Percentiles rank a stretch among this genome's conserved stretches.
Conservation (phyloP, 108 stramenopile species). For the Fragilariopsis cylindrus region DNA sequence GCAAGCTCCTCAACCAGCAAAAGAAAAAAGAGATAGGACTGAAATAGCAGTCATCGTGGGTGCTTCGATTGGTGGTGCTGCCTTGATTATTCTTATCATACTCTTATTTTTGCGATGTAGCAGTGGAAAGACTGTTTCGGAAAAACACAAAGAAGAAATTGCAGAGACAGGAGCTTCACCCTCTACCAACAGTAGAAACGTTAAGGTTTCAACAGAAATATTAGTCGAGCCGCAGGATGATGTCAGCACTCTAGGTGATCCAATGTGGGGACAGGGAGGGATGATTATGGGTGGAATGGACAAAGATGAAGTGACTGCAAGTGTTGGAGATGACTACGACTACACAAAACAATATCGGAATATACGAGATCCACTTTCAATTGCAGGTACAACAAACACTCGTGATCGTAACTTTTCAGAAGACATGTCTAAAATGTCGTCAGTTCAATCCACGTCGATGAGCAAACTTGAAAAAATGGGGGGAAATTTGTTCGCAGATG, state of each 20-base stretch:
- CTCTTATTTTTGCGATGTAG: constrained; percentile 17
- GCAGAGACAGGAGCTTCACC: not conserved
- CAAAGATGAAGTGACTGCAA: constrained; percentile 49
- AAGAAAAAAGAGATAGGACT: not conserved
- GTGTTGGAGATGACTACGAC: constrained; percentile 62
- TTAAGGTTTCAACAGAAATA: constrained; percentile 39
- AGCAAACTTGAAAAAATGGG: constrained; percentile 34
- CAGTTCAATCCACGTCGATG: constrained; percentile 21
- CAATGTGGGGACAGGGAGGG: constrained; percentile 66
- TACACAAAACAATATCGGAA: constrained; percentile 50
- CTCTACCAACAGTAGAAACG: not conserved
- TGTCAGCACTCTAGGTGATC: constrained; percentile 82
- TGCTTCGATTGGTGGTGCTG: constrained; percentile 37
- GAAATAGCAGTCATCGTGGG: constrained; percentile 42
- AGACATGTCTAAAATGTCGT: constrained; percentile 32
- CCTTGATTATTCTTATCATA: constrained; percentile 27
- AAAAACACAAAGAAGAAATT: constrained; percentile 12
- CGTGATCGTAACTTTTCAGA: constrained; percentile 26
- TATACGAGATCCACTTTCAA: constrained; percentile 2
- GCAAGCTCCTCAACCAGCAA: not conserved
- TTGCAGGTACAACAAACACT: constrained; percentile 4
- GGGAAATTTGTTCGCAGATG: constrained; percentile 57
- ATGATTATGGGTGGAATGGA: constrained; percentile 45
- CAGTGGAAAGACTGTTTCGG: not conserved
- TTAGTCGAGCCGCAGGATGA: constrained; percentile 74